Percentiles rank a stretch among this genome's conserved stretches.
Conservation (phyloP, 2,329 filamentous ascomycete genomes). For the Xylariales sp. region DNA sequence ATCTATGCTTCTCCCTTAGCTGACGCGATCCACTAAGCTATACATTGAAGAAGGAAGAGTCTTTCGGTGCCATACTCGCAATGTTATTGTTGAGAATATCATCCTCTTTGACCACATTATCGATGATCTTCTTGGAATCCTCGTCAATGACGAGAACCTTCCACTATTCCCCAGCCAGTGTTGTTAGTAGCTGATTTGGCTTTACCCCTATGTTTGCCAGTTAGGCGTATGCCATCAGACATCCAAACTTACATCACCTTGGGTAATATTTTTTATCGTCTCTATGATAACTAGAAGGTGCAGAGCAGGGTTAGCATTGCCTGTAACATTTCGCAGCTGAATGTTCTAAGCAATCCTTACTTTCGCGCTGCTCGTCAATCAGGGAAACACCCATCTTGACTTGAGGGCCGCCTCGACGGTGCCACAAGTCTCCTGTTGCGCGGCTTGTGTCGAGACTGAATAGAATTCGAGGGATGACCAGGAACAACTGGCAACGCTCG, state of each 20-base stretch:
- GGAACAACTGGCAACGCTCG: no score
- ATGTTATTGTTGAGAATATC: conserved; percentile 96
- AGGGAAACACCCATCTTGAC: conserved; percentile 76
- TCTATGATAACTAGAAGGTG: conserved; percentile 71
- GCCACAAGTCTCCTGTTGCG: not conserved
- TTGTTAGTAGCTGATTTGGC: conserved; percentile 2
- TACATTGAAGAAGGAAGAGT: conserved; percentile 10
- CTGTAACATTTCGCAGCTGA: no score
- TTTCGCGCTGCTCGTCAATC: conserved; percentile 77
- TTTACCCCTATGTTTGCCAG: no score
- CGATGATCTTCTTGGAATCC: conserved; percentile 75
- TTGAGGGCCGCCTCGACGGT: conserved; percentile 13
- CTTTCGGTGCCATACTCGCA: conserved; percentile 67
- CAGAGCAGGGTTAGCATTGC: no score
- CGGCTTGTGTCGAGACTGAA: no score
- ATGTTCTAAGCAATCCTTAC: conserved; percentile 41
- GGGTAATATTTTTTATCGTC: conserved; percentile 72
- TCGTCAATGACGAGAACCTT: conserved; percentile 93
- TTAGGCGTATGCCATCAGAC: no score
- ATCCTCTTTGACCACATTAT: conserved; percentile 91
- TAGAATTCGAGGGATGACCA: no score
- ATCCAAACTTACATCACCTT: conserved; percentile 64
- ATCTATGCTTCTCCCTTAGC: conserved; percentile 49
- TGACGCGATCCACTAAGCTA: conserved; percentile 17
- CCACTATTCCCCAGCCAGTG: conserved; percentile 58